phyloP scores from a whole-genome alignment of 2,329 filamentous ascomycete genomes.

The Passalora sequoiae region DNA sequence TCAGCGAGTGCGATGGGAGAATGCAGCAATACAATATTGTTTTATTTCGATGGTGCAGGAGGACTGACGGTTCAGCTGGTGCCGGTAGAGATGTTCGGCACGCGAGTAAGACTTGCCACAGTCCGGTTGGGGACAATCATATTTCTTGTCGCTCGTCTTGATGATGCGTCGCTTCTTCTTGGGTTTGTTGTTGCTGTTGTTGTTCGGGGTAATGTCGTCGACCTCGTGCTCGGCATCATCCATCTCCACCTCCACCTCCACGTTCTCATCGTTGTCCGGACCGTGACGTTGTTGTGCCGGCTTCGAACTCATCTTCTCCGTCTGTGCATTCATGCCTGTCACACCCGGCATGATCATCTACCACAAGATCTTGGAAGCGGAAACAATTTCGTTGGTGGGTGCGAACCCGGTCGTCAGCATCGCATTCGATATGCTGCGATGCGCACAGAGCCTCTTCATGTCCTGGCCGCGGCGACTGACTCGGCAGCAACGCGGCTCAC shows the following conservation, averaged over 20 bases:
- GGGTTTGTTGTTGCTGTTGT: constrained; percentile 25
- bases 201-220: constrained; percentile 21
- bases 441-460: constrained; percentile 14
- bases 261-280: constrained; percentile 12
- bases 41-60: too few species aligned
- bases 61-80: constrained; percentile 85
- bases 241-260: constrained; percentile 16
- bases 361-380: not conserved
- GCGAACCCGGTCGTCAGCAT: constrained; percentile 18
- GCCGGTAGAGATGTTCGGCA: constrained; percentile 92
- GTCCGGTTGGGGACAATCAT: constrained; percentile 68
- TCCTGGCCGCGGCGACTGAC: constrained; percentile 10
- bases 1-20: not conserved
- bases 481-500: not conserved
- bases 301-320: too few species aligned
- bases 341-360: constrained; percentile 9
- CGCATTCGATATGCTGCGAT: not conserved
- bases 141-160: constrained; percentile 57
- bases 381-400: constrained; percentile 13
- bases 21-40: too few species aligned
- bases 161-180: constrained; percentile 33
- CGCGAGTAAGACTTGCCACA: constrained; percentile 96
- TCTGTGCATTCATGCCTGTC: constrained; percentile 9
- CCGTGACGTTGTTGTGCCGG: constrained; percentile 6
- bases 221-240: constrained; percentile 26